Percentiles rank a stretch among this genome's conserved stretches.
phyloP scores from a whole-genome alignment of 169 alveolate species.

The Eimeria necatrix region DNA sequence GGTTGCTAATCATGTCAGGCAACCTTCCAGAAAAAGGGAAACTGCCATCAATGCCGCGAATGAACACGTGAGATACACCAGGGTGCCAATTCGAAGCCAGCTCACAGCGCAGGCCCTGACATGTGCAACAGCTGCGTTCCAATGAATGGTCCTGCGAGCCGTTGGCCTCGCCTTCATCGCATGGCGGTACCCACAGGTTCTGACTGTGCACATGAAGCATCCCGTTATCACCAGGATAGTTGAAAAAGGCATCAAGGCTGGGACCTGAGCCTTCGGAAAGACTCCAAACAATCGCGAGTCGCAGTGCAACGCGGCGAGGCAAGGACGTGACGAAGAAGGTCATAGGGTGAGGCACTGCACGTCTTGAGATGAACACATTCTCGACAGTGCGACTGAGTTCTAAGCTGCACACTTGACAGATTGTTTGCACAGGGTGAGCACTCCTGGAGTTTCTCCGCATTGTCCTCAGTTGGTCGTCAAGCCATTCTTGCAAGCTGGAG shows the following conservation, averaged over 20 bases:
- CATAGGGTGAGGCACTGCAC: neutral
- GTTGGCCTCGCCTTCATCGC: neutral
- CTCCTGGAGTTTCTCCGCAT: neutral
- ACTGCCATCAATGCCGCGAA: conserved; percentile 46
- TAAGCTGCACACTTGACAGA: conserved; percentile 37
- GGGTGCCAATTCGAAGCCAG: neutral
- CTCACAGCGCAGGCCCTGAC: conserved; percentile 59
- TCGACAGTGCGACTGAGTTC: neutral
- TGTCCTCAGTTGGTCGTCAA: conserved; percentile 12
- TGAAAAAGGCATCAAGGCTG: neutral
- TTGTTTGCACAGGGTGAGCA: neutral
- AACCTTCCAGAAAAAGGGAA: conserved; percentile 26
- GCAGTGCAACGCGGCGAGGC: conserved; percentile 49
- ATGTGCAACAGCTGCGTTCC: neutral
- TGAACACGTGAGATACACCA: neutral
- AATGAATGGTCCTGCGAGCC: neutral
- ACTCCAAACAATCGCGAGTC: conserved; percentile 20
- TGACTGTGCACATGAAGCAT: conserved; percentile 61
- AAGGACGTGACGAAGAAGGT: conserved; percentile 45
- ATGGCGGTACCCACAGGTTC: conserved; percentile 67
- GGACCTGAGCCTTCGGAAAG: neutral
- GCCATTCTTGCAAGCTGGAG: neutral
- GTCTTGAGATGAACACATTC: neutral
- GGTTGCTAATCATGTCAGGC: neutral
- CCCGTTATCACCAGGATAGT: neutral